A percentile compares a stretch with the other conserved stretches of the same genome.
These are phyloP conservation scores for Omphalotus guepiniiformis DNA, from an alignment of 768 basidiomycete species.

Conservation along the genomic window DNA sequence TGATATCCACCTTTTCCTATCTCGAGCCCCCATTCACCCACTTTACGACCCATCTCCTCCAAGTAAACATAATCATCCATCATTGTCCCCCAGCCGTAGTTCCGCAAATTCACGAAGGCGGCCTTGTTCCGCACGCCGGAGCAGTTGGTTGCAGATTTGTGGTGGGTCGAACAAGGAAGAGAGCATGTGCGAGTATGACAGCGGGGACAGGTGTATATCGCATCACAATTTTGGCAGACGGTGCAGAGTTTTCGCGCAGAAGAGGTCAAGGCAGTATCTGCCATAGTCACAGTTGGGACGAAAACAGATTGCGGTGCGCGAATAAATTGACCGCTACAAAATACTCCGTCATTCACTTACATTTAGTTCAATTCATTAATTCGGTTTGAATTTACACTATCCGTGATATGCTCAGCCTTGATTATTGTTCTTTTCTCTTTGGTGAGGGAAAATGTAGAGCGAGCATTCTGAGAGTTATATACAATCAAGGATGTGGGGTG, in stretches of 20 bases:
- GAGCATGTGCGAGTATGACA: conserved; percentile 75
- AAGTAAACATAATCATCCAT: conserved; percentile 87
- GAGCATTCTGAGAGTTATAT: too few species aligned
- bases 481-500: too few species aligned
- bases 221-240: conserved; percentile 40
- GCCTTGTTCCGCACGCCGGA: conserved; percentile 71
- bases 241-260: conserved; percentile 35
- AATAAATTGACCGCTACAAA: too few species aligned
- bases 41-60: conserved; percentile 75
- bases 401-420: too few species aligned
- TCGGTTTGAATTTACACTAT: too few species aligned
- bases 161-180: conserved; percentile 57
- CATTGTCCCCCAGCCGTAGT: conserved; percentile 82
- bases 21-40: conserved; percentile 69
- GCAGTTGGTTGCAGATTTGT: conserved; percentile 62
- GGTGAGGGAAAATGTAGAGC: too few species aligned
- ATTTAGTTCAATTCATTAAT: too few species aligned
- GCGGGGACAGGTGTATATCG: conserved; percentile 78
- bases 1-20: conserved; percentile 55
- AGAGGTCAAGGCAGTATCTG: conserved; percentile 9
- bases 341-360: too few species aligned
- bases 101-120: conserved; percentile 74
- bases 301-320: too few species aligned
- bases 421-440: too few species aligned
- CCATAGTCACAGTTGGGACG: too few species aligned